These are phyloP conservation scores for Globisporangium carolinianum DNA, from an alignment of 352 stramenopile species.

Conservation along the genomic window DNA sequence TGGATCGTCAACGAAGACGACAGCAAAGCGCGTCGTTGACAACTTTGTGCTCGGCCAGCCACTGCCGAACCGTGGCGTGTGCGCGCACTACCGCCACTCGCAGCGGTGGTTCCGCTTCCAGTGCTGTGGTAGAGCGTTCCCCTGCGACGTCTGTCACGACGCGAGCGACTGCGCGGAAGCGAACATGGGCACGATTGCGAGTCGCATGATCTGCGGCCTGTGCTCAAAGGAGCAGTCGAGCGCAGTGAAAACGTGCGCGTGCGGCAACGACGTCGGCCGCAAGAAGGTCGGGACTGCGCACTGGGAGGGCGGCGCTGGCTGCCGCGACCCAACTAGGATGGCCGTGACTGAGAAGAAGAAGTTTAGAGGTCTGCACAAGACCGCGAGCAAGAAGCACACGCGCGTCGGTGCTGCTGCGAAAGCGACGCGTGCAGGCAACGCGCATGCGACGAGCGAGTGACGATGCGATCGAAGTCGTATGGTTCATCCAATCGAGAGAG, in stretches of 20 bases:
- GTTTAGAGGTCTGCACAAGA: constrained; percentile 70
- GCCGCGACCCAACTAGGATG: constrained; percentile 57
- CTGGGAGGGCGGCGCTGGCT: constrained; percentile 77
- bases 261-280: constrained; percentile 57
- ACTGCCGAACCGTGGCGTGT: constrained; percentile 60
- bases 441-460: no score
- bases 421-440: constrained; percentile 7
- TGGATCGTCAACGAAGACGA: background rate
- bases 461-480: no score
- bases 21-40: constrained; percentile 26
- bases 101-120: constrained; percentile 82
- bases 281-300: constrained; percentile 40
- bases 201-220: constrained; percentile 75
- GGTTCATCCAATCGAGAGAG: no score
- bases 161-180: constrained; percentile 59
- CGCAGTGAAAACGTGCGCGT: constrained; percentile 64
- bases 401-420: constrained; percentile 62
- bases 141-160: constrained; percentile 79
- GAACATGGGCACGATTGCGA: constrained; percentile 71
- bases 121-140: constrained; percentile 76
- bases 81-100: constrained; percentile 78
- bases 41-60: constrained; percentile 62
- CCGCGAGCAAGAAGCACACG: constrained; percentile 73
- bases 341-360: constrained; percentile 65
- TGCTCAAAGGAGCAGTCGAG: constrained; percentile 81